Evolutionary conservation across 2,329 filamentous ascomycete species (phyloP).

Genomic region (Paraphoma chrysanthemicola): DNA sequence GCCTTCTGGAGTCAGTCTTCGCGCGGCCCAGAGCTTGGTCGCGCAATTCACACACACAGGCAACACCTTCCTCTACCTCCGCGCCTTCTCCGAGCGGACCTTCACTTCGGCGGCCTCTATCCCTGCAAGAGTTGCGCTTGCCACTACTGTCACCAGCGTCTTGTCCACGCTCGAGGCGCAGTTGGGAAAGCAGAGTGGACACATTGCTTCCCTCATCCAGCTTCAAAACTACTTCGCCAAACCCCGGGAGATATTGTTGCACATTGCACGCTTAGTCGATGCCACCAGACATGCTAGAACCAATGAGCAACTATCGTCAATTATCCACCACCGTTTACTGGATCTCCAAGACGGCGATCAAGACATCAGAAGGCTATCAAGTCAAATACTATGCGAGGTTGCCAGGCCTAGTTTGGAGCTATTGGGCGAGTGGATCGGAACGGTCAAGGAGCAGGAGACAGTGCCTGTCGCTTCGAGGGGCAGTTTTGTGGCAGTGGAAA

Average conservation of each 20-base stretch:
- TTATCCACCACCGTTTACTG: constrained; percentile 45
- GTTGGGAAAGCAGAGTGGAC: constrained; percentile 36
- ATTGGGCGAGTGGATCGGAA: constrained; percentile 77
- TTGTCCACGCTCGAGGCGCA: constrained; percentile 51
- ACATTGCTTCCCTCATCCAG: constrained; percentile 48
- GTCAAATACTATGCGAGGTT: constrained; percentile 70
- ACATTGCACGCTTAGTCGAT: constrained; percentile 60
- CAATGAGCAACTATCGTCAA: constrained; percentile 48
- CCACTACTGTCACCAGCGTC: constrained; percentile 48
- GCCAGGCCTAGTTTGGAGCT: constrained; percentile 72
- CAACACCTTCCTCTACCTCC: constrained; percentile 42
- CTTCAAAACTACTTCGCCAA: constrained; percentile 51
- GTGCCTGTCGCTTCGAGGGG: constrained; percentile 33
- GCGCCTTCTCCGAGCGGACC: constrained; percentile 46
- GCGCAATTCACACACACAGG: constrained; percentile 52
- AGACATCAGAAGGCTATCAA: constrained; percentile 68
- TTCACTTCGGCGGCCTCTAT: constrained; percentile 44
- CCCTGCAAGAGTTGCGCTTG: constrained; percentile 51
- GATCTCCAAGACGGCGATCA: constrained; percentile 68
- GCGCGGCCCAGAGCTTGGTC: constrained; percentile 60
- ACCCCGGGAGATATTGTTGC: constrained; percentile 60
- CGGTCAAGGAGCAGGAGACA: constrained; percentile 53
- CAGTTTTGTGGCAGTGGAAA: constrained; percentile 39
- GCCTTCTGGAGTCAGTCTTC: constrained; percentile 59
- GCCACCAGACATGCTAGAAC: constrained; percentile 52